phyloP scores from a whole-genome alignment of 2,329 filamentous ascomycete genomes.

The Phialophora chinensis region DNA sequence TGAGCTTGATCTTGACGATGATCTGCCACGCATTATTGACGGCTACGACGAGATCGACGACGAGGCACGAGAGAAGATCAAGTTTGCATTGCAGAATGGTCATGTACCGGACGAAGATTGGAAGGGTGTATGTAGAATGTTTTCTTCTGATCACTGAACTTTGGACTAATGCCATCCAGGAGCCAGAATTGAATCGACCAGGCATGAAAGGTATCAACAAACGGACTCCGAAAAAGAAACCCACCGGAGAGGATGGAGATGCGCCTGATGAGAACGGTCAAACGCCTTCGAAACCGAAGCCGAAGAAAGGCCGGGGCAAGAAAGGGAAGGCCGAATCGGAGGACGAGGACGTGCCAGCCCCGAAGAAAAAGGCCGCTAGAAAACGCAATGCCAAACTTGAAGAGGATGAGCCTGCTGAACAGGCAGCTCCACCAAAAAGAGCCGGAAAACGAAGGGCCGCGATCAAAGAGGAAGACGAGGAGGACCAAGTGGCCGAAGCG shows the following conservation, averaged over 20 bases:
- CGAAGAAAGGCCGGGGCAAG: slow-evolving; percentile 35
- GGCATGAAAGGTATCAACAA: slow-evolving; percentile 69
- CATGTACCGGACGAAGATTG: slow-evolving; percentile 86
- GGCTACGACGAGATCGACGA: slow-evolving; percentile 77
- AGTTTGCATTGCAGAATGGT: slow-evolving; percentile 72
- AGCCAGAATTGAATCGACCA: slow-evolving; percentile 73
- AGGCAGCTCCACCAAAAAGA: slow-evolving; percentile 18
- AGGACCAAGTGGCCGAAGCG: slow-evolving; percentile 31
- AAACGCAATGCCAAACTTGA: slow-evolving; percentile 23
- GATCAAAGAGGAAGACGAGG: slow-evolving; percentile 42
- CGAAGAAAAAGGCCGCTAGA: slow-evolving; percentile 30
- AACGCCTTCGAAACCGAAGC: slow-evolving; percentile 35
- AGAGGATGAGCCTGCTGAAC: slow-evolving; percentile 14
- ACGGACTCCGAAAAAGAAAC: slow-evolving; percentile 44
- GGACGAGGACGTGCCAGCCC: slow-evolving; percentile 35
- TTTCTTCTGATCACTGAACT: background rate
- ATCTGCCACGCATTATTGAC: slow-evolving; percentile 72
- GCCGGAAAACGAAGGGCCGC: slow-evolving; percentile 26
- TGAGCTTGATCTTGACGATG: slow-evolving; percentile 45
- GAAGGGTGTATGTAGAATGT: slow-evolving; percentile 71
- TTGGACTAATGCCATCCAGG: slow-evolving; percentile 55
- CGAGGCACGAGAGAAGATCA: slow-evolving; percentile 75
- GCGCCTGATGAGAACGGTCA: slow-evolving; percentile 35
- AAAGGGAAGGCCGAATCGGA: slow-evolving; percentile 43
- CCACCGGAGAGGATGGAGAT: slow-evolving; percentile 44